Conservation (phyloP, 1,284 basidiomycete genomes). For the Pisolithus thermaeus region DNA sequence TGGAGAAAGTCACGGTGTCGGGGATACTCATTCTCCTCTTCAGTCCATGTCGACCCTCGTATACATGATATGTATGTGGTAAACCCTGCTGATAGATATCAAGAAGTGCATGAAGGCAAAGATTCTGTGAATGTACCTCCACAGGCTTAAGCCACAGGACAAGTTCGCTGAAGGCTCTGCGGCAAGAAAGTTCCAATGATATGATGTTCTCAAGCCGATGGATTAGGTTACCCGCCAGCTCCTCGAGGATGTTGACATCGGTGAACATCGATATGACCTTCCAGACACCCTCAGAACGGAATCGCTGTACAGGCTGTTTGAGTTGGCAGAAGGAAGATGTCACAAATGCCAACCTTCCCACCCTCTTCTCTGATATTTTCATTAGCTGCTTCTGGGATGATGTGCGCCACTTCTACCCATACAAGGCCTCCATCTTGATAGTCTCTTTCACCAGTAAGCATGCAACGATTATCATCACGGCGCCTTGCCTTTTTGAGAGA, state of each 20-base stretch:
- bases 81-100: neutral
- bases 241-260: neutral
- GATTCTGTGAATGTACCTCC: neutral
- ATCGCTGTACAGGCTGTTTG: too few species aligned
- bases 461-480: neutral
- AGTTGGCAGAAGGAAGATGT: neutral
- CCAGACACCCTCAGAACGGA: neutral
- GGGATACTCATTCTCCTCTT: neutral
- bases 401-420: neutral
- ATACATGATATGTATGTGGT: neutral
- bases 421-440: neutral
- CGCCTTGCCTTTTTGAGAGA: neutral
- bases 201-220: constrained; percentile 1
- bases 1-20: neutral
- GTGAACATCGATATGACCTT: neutral
- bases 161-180: neutral
- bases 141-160: neutral
- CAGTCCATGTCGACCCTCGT: neutral
- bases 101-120: neutral
- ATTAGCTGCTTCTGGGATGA: neutral
- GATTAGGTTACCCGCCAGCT: neutral
- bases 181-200: neutral
- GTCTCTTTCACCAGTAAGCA: neutral
- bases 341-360: neutral
- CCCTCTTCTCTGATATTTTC: too few species aligned